phyloP scores from a whole-genome alignment of 257 asterid species.

The Euphrasia confusa region DNA sequence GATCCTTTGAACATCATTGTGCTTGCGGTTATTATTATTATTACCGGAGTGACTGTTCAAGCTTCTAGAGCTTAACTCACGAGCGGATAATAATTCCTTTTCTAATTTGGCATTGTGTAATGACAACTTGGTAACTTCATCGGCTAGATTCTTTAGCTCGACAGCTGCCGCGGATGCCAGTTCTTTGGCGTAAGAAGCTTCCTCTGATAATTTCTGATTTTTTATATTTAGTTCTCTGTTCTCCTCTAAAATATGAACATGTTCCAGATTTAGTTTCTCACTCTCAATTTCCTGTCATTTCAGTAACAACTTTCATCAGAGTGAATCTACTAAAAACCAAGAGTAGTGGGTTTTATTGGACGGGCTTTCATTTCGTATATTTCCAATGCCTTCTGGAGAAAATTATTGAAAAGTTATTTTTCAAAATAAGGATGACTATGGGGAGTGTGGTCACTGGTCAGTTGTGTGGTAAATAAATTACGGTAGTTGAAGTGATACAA shows the following conservation, averaged over 20 bases:
- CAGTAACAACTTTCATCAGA: conserved; percentile 21
- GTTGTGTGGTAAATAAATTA: too few species aligned
- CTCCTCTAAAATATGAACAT: conserved; percentile 69
- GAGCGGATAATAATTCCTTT: conserved; percentile 66
- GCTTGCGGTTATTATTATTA: conserved; percentile 47
- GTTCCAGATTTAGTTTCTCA: conserved; percentile 75
- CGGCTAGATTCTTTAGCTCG: conserved; percentile 83
- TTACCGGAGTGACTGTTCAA: conserved; percentile 36
- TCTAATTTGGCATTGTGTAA: conserved; percentile 73
- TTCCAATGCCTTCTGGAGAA: conserved; percentile 6
- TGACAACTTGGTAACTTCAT: conserved; percentile 89
- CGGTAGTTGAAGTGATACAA: too few species aligned
- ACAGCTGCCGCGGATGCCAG: conserved; percentile 98
- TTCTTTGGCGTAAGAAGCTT: conserved; percentile 95
- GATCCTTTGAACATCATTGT: conserved; percentile 45
- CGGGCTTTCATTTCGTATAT: not conserved
- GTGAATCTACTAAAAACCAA: conserved; percentile 10
- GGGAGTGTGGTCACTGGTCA: too few species aligned
- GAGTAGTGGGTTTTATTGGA: conserved; percentile 7
- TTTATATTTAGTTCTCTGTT: conserved; percentile 80
- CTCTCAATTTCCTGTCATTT: conserved; percentile 74
- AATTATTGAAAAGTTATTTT: conserved; percentile 3
- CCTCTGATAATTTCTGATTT: conserved; percentile 84
- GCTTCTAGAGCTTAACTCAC: conserved; percentile 57
- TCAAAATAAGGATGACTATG: too few species aligned